Evolutionary conservation across 2,329 filamentous ascomycete genomes (phyloP).

Genomic region (Pezicula carpinea): DNA sequence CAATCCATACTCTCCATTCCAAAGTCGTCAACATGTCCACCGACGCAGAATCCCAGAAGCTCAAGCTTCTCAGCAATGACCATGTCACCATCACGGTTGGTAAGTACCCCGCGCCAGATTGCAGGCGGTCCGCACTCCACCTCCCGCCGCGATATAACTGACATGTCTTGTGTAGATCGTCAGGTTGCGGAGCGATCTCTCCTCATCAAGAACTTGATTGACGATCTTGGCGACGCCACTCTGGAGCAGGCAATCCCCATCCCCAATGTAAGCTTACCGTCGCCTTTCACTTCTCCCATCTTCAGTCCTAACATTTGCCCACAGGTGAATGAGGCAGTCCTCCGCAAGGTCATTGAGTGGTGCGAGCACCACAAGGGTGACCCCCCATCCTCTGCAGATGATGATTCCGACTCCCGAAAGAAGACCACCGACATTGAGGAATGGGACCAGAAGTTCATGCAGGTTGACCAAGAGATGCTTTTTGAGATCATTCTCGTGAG

Average conservation of each 20-base stretch:
- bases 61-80: slow-evolving; percentile 47
- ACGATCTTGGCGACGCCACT: slow-evolving; percentile 72
- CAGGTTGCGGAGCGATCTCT: slow-evolving; percentile 85
- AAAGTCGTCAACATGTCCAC: slow-evolving; percentile 27
- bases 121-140: slow-evolving; percentile 1
- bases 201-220: slow-evolving; percentile 97
- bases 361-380: slow-evolving; percentile 93
- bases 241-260: slow-evolving; percentile 63
- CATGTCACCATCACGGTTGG: slow-evolving; percentile 43
- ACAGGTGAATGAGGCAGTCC: slow-evolving; percentile 84
- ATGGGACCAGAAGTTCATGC: slow-evolving; percentile 99
- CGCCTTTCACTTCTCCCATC: slow-evolving; percentile 2
- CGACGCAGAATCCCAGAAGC: slow-evolving; percentile 23
- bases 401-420: slow-evolving; percentile 90
- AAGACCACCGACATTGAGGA: slow-evolving; percentile 99
- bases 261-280: slow-evolving; percentile 58
- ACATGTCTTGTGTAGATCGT: slow-evolving; percentile 54
- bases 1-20: background rate
- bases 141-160: slow-evolving; percentile 8
- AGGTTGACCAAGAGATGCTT: slow-evolving; percentile 99
- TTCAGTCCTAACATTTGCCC: slow-evolving; percentile 10
- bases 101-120: slow-evolving; percentile 30
- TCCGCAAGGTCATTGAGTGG: slow-evolving; percentile 97
- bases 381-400: slow-evolving; percentile 74
- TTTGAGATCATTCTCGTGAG: slow-evolving; percentile 96